phyloP scores from a whole-genome alignment of 2,329 filamentous ascomycete genomes.

The Paecilomyces variotii region DNA sequence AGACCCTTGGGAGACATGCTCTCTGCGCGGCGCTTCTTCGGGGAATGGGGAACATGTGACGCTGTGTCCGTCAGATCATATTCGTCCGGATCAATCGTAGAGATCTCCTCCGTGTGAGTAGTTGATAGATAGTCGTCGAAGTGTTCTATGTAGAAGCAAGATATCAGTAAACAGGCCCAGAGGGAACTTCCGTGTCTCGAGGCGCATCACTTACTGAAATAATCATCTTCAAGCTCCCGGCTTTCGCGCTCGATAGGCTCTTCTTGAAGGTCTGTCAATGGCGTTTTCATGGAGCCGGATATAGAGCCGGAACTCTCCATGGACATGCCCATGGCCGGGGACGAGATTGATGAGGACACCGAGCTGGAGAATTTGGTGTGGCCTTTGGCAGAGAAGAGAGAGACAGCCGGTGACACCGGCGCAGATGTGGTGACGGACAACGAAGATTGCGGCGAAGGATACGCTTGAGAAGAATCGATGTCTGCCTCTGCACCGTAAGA shows the following conservation, averaged over 20 bases:
- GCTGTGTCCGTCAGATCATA: constrained; percentile 53
- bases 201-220: constrained; percentile 58
- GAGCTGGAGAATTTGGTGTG: constrained; percentile 53
- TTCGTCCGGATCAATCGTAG: constrained; percentile 22
- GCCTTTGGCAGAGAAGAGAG: constrained; percentile 31
- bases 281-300: constrained; percentile 50
- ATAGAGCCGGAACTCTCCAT: constrained; percentile 43
- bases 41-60: constrained; percentile 51
- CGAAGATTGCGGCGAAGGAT: constrained; percentile 21
- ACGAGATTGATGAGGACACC: constrained; percentile 63
- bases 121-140: constrained; percentile 25
- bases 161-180: constrained; percentile 4
- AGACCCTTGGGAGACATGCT: constrained; percentile 41
- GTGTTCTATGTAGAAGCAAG: constrained; percentile 20
- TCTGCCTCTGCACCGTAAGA: constrained; percentile 21
- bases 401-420: constrained; percentile 31
- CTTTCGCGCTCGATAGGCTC: constrained; percentile 64
- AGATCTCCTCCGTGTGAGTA: constrained; percentile 17
- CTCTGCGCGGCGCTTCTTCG: constrained; percentile 47
- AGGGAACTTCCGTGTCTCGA: constrained; percentile 7
- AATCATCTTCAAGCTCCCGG: constrained; percentile 49
- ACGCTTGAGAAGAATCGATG: constrained; percentile 13
- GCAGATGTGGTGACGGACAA: constrained; percentile 27
- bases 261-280: constrained; percentile 75
- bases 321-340: constrained; percentile 44